Evolutionary conservation across 2,329 filamentous ascomycete genomes (phyloP), one percentile per base, ranked within the genome.

Genomic region (Monascus ruber): DNA sequence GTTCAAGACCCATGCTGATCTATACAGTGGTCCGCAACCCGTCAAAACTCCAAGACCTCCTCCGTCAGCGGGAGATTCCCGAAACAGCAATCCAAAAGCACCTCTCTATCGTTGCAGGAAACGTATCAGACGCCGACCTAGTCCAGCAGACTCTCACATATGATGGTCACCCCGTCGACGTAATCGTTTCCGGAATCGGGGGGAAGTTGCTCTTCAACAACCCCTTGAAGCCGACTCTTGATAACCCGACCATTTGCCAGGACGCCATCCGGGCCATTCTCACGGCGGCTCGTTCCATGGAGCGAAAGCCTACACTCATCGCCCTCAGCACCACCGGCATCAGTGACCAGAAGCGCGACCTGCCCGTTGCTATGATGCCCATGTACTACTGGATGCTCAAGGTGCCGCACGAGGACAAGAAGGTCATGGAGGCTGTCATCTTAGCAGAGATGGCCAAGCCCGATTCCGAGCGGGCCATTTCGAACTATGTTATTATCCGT

Each of bases 141-240:
- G 63, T 74, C 11, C 60, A 64, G 31, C 41, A 55, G 10, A 56
- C n/a, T 43, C 48, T 7, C 38, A 40, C 5, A 51, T 59, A 1
- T 50, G 56, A 1, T 11, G 29, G 29, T 8, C 29, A 11, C 29
- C 29, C 29, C 29, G 68, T 68, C 25, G 62, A 67, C 44, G 55
- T 59, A 6, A 66, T 76, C 40, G 45, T 72, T 35, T 64, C 58
- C 26, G 72, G 71, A 10, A 61, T 76, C 28, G 72, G 72, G 40
- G 55, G 53, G 24, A 47, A 51, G 10, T 56, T 58, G 0, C 36
- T 39, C 32, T 47, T 61, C 7, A 42, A 42, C 3, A 52, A 49
- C n/a, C 42, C 57, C 35, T 45, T 55, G 2, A 44, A 51, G 17
- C 42, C 54, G 26, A 51, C 40, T 3, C 47, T 64, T 26, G 58